phyloP scores from a whole-genome alignment of 345 rosid species.

The Nephelium lappaceum region DNA sequence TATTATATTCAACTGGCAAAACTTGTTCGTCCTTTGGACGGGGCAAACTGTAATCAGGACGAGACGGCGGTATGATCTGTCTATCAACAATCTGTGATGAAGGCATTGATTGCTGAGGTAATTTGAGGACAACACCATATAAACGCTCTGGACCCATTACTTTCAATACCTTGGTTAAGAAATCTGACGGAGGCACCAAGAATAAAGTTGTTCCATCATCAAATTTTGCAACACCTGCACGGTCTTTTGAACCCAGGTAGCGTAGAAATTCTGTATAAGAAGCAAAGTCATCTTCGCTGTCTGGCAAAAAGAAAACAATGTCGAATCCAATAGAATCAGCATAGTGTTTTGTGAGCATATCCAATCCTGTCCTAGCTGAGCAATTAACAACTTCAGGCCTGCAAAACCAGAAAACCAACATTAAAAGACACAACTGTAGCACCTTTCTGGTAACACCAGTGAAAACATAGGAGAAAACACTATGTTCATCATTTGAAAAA shows the following conservation, averaged over 20 bases:
- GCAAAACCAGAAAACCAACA: conserved; percentile 29
- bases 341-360: conserved; percentile 85
- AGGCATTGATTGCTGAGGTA: conserved; percentile 60
- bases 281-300: conserved; percentile 91
- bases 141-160: conserved; percentile 87
- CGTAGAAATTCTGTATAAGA: conserved; percentile 94
- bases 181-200: conserved; percentile 94
- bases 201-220: conserved; percentile 87
- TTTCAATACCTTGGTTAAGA: conserved; percentile 75
- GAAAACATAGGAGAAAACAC: background rate
- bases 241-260: conserved; percentile 84
- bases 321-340: conserved; percentile 80
- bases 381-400: conserved; percentile 93
- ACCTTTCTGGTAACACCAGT: background rate
- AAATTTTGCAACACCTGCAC: conserved; percentile 97
- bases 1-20: conserved; percentile 40
- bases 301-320: conserved; percentile 89
- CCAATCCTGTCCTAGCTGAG: conserved; percentile 97
- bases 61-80: conserved; percentile 38
- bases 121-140: conserved; percentile 90
- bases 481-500: background rate
- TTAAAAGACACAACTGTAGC: background rate
- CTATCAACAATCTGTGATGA: conserved; percentile 43
- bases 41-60: conserved; percentile 39
- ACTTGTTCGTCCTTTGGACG: conserved; percentile 45